Conservation (phyloP, 2,329 filamentous ascomycete species). For the Aureobasidium sp. region DNA sequence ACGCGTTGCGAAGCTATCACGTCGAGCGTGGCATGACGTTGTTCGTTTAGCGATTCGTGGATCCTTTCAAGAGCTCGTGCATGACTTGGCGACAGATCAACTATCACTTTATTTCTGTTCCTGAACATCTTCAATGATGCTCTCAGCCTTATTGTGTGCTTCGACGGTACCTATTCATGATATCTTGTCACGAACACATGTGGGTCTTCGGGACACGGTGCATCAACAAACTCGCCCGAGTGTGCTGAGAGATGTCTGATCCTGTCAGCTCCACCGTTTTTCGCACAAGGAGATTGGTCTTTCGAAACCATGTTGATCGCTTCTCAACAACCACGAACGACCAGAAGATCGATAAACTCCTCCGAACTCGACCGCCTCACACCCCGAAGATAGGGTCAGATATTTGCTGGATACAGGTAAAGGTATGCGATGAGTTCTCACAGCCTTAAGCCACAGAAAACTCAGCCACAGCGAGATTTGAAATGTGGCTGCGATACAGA, state of each 20-base stretch:
- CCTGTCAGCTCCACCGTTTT: neutral
- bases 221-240: too few relatives aligned
- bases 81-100: neutral
- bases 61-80: neutral
- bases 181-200: neutral
- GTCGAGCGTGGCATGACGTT: conserved; percentile 3
- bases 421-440: neutral
- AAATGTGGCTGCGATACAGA: neutral
- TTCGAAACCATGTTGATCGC: neutral
- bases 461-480: conserved; percentile 3
- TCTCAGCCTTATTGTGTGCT: neutral
- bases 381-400: neutral
- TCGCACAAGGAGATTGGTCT: neutral
- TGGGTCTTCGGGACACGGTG: neutral
- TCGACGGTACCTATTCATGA: neutral
- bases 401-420: neutral
- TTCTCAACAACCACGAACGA: neutral
- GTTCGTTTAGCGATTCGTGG: neutral
- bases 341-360: neutral
- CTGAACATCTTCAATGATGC: conserved; percentile 3
- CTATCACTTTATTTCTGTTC: neutral
- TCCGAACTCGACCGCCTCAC: neutral
- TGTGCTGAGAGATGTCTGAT: neutral
- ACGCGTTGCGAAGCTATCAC: neutral
- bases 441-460: conserved; percentile 1